A percentile compares a stretch with the other conserved stretches of the same genome.
phyloP scores from a whole-genome alignment of 306 rosid genomes.

The Rosa persica region DNA sequence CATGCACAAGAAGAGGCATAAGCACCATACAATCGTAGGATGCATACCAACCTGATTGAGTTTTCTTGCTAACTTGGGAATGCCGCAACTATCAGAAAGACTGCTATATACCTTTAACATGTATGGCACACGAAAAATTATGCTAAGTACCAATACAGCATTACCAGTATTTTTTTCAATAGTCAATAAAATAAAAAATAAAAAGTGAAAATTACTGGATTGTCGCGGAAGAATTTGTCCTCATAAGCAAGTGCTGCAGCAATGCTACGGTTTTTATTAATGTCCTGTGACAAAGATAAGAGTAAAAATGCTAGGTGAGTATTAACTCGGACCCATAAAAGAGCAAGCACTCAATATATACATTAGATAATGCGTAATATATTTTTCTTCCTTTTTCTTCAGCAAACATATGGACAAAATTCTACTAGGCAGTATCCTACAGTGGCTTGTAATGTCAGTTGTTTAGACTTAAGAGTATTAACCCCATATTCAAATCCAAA shows the following conservation, averaged over 20 bases:
- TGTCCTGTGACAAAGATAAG: conserved; percentile 28
- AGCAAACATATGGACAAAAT: too few relatives aligned
- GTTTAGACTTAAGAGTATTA: too few relatives aligned
- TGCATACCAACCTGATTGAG: conserved; percentile 39
- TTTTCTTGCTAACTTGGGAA: conserved; percentile 37
- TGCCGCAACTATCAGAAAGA: conserved; percentile 33
- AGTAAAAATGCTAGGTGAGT: neutral
- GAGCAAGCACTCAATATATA: too few relatives aligned
- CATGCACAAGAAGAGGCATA: neutral
- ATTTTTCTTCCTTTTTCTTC: too few relatives aligned
- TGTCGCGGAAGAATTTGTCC: conserved; percentile 34
- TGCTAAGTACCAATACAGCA: neutral
- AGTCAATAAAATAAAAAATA: neutral
- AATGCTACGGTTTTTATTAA: conserved; percentile 35
- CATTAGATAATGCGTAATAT: too few relatives aligned
- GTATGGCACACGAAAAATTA: neutral
- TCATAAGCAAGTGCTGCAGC: conserved; percentile 38
- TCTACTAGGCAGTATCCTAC: too few relatives aligned
- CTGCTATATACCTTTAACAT: conserved; percentile 31
- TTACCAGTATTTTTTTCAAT: conserved; percentile 1
- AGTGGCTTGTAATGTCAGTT: too few relatives aligned
- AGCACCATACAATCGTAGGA: neutral
- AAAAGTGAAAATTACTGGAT: conserved; percentile 22
- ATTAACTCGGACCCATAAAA: neutral
- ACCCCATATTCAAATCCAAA: too few relatives aligned